phyloP scores from a whole-genome alignment of 371 early-diverging fungal genomes.

The Mucor racemosus region DNA sequence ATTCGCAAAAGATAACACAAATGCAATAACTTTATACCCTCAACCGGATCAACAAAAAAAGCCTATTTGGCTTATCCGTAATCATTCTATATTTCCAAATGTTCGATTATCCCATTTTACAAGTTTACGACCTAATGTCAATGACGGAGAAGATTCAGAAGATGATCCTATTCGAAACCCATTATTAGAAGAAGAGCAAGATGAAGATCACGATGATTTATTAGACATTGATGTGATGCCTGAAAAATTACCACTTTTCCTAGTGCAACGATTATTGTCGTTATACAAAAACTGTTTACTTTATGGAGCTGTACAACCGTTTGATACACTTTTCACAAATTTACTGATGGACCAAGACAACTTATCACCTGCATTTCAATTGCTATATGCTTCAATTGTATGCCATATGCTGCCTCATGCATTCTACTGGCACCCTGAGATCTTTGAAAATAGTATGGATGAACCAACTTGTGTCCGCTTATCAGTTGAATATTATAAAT shows the following conservation, averaged over 20 bases:
- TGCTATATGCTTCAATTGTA: slow-evolving; percentile 40
- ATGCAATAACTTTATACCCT: slow-evolving; percentile 20
- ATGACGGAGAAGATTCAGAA: slow-evolving; percentile 17
- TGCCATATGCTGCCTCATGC: slow-evolving; percentile 52
- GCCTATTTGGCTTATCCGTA: slow-evolving; percentile 41
- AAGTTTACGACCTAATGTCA: slow-evolving; percentile 33
- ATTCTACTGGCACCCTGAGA: slow-evolving; percentile 46
- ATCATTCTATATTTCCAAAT: slow-evolving; percentile 45
- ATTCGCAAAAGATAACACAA: slow-evolving; percentile 48
- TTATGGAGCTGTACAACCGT: slow-evolving; percentile 45
- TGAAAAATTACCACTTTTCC: slow-evolving; percentile 5
- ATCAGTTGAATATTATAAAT: slow-evolving; percentile 43
- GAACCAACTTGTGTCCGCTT: slow-evolving; percentile 16
- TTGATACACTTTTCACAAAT: slow-evolving; percentile 28
- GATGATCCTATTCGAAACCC: slow-evolving; percentile 10
- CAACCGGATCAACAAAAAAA: slow-evolving; percentile 17
- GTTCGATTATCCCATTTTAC: slow-evolving; percentile 50
- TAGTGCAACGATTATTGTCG: slow-evolving; percentile 25
- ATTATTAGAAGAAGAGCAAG: slow-evolving; percentile 8
- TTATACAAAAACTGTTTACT: slow-evolving; percentile 47
- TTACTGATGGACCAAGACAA: slow-evolving; percentile 19
- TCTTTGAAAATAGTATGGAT: slow-evolving; percentile 24
- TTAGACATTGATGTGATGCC: background rate
- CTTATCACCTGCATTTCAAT: slow-evolving; percentile 28
- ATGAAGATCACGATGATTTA: slow-evolving; percentile 9